Evolutionary conservation across 306 rosid species (phyloP).

Genomic region (Abrus precatorius): DNA sequence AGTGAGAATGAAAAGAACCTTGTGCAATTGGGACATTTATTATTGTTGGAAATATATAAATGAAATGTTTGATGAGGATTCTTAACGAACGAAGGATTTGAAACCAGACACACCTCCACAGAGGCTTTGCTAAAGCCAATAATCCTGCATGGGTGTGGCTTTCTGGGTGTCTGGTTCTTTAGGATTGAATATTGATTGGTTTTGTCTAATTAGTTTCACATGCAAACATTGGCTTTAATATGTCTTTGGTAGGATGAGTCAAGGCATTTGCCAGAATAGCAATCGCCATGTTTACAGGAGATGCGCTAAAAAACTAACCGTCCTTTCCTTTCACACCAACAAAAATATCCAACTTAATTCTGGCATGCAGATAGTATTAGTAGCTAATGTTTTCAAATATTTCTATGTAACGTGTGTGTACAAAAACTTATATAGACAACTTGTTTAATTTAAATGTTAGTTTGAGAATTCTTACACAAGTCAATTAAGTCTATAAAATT

Average conservation of each 20-base stretch:
- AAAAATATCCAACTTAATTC: constrained; percentile 12
- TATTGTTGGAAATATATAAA: constrained; percentile 5
- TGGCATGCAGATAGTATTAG: too few relatives aligned
- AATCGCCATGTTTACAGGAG: constrained; percentile 11
- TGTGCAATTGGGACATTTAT: constrained; percentile 54
- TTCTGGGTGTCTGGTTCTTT: constrained; percentile 19
- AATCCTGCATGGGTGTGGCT: not conserved
- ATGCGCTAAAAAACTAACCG: not conserved
- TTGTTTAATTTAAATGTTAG: too few relatives aligned
- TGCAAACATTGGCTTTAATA: not conserved
- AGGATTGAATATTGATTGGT: not conserved
- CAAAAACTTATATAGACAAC: too few relatives aligned
- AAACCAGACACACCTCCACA: constrained; percentile 26
- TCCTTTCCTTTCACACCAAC: not conserved
- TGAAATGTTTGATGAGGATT: not conserved
- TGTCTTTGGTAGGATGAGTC: not conserved
- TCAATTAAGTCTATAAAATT: too few relatives aligned
- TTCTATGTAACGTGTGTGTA: too few relatives aligned
- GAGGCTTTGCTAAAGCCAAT: constrained; percentile 23
- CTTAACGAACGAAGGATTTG: not conserved
- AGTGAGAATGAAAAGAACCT: constrained; percentile 50
- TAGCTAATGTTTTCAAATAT: too few relatives aligned
- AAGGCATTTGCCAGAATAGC: constrained; percentile 18
- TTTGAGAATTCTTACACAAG: too few relatives aligned
- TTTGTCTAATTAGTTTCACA: not conserved